These are phyloP conservation scores for Ceratocystis smalleyi DNA, from an alignment of 2,329 filamentous ascomycete genomes.

Conservation along the genomic window DNA sequence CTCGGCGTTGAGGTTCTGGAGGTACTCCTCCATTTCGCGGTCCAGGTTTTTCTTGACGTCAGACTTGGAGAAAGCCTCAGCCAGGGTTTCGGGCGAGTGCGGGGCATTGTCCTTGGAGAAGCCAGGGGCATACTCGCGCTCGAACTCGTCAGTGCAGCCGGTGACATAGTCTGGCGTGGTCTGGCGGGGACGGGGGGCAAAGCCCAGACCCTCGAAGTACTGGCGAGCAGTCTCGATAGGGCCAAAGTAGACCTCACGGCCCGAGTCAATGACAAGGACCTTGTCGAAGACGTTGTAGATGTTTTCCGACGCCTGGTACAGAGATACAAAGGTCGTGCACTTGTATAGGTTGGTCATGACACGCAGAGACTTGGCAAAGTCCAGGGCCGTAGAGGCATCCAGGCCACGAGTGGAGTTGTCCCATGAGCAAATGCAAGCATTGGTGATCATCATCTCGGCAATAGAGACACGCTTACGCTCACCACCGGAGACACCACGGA, in stretches of 20 bases:
- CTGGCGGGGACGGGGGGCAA: constrained; percentile 56
- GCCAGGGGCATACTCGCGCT: constrained; percentile 59
- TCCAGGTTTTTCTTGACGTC: constrained; percentile 39
- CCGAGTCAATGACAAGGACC: constrained; percentile 64
- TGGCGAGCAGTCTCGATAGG: constrained; percentile 47
- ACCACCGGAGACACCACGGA: constrained; percentile 65
- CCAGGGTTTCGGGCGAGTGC: constrained; percentile 49
- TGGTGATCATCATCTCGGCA: constrained; percentile 66
- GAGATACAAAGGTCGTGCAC: constrained; percentile 68
- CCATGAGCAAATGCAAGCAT: constrained; percentile 57
- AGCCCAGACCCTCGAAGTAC: constrained; percentile 67
- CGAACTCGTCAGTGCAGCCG: constrained; percentile 69
- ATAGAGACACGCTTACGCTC: constrained; percentile 71
- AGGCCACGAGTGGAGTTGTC: constrained; percentile 58
- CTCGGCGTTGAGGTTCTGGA: constrained; percentile 45
- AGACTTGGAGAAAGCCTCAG: constrained; percentile 55
- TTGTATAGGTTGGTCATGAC: constrained; percentile 73
- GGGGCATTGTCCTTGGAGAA: constrained; percentile 51
- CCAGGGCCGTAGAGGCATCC: constrained; percentile 51
- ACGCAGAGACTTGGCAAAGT: constrained; percentile 54
- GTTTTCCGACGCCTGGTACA: constrained; percentile 74
- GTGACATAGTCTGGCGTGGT: constrained; percentile 73
- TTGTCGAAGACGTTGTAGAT: constrained; percentile 72
- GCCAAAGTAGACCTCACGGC: constrained; percentile 62
- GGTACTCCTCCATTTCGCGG: constrained; percentile 55